These are phyloP conservation scores for Acanthamoeba healyi DNA, from an alignment of 208 protist species.

Conservation along the genomic window DNA sequence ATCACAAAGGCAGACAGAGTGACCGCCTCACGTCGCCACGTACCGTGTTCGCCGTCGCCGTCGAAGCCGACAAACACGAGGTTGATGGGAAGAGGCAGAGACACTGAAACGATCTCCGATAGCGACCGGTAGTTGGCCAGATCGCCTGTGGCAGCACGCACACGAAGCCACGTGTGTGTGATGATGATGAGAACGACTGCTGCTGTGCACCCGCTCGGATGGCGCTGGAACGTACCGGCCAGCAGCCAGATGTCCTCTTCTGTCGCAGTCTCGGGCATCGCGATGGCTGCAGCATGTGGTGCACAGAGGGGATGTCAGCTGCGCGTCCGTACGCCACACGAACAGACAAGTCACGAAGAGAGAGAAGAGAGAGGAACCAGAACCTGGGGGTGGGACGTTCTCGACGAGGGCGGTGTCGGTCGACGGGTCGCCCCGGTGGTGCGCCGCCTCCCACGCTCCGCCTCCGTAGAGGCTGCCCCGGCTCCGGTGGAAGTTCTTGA, in stretches of 20 bases:
- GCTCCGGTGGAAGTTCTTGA: constrained; percentile 30
- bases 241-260: background rate
- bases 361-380: too few species aligned
- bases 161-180: too few species aligned
- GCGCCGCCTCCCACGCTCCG: background rate
- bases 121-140: constrained; percentile 2
- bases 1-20: constrained; percentile 2
- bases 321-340: background rate
- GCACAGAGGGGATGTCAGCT: background rate
- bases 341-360: too few species aligned
- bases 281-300: constrained; percentile 10
- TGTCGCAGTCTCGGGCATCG: background rate
- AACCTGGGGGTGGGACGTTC: background rate
- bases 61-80: constrained; percentile 71
- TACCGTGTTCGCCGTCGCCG: constrained; percentile 49
- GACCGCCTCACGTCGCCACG: too few species aligned
- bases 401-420: background rate
- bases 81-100: constrained; percentile 31
- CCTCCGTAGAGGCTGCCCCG: background rate
- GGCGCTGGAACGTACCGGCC: too few species aligned
- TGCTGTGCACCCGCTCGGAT: too few species aligned
- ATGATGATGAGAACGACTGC: too few species aligned
- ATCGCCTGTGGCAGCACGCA: too few species aligned
- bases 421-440: background rate
- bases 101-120: constrained; percentile 3